Conservation (phyloP, 192 early-diverging fungal species). For the Linnemannia hyalina region DNA sequence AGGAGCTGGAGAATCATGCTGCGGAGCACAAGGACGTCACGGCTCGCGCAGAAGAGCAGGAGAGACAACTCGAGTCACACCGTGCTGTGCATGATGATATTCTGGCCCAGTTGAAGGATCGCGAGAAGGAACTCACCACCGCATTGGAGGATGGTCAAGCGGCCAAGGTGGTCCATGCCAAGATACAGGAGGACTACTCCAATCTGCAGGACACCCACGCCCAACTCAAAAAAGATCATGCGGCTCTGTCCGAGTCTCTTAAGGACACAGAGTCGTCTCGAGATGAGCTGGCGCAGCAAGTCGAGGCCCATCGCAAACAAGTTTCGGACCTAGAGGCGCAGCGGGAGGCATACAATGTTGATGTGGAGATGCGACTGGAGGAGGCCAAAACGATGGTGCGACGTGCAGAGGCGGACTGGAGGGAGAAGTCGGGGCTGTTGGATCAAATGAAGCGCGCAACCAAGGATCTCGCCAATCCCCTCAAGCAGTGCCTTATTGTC, state of each 20-base stretch:
- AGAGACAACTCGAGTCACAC: slow-evolving; percentile 42
- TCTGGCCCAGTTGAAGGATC: slow-evolving; percentile 36
- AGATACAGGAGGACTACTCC: background rate
- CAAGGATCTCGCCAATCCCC: slow-evolving; percentile 21
- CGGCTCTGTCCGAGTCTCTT: slow-evolving; percentile 2
- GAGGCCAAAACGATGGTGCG: slow-evolving; percentile 51
- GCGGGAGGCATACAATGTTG: slow-evolving; percentile 43
- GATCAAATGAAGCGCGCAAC: slow-evolving; percentile 42
- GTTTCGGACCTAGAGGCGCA: slow-evolving; percentile 35
- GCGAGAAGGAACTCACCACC: slow-evolving; percentile 3
- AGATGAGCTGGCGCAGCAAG: slow-evolving; percentile 47
- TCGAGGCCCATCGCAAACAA: slow-evolving; percentile 32
- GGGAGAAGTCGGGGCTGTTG: slow-evolving; percentile 40
- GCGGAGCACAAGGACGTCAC: slow-evolving; percentile 36
- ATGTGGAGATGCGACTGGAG: slow-evolving; percentile 37
- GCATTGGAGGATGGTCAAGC: slow-evolving; percentile 11
- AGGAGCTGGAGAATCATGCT: slow-evolving; percentile 28
- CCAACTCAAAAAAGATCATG: slow-evolving; percentile 17
- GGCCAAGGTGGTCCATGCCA: slow-evolving; percentile 10
- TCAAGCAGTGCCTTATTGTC: slow-evolving; percentile 13
- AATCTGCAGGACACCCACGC: background rate
- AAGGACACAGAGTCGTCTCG: slow-evolving; percentile 11
- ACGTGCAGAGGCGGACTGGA: slow-evolving; percentile 49
- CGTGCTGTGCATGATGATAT: slow-evolving; percentile 43
- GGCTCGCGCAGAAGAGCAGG: slow-evolving; percentile 35